Evolutionary conservation across 2,329 filamentous ascomycete genomes (phyloP), one percentile per base, ranked within the genome.

Genomic region (Simplicillium sp.): DNA sequence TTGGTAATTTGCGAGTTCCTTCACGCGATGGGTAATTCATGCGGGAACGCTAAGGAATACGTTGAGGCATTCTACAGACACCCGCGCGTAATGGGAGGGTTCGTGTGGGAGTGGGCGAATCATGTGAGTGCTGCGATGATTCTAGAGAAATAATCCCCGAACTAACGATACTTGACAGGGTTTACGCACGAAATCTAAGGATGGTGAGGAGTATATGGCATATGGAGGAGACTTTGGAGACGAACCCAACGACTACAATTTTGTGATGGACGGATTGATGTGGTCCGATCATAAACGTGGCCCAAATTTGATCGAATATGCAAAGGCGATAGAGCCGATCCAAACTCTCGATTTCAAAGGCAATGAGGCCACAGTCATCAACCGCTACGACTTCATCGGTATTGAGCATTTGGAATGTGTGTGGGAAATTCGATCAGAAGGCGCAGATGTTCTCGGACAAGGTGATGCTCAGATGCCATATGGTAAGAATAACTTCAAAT

Each of bases 1-100:
- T 62, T 82, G 1, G 63, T 82, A 1, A 62, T 75, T 34, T 75
- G 70, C 40, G 73, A 78, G 44, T 76, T 65, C 43, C 62, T 62
- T 0, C 72, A 76, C 47, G 80, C 82, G 0, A 86, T 87, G 82
- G 83, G 82, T 0, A 86, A 85, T 43, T 82, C 80, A 0, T 82
- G 80, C 0, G 82, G 82, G 1, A 74, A 71, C 1, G 63, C 85
- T 37, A 70, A 77, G 45, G 81, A 85, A 44, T 86, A 87, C 45
- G 62, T 82, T 11, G 72, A 82, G 7, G 68, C 72, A 0, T 87
- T 84, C 55, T 74, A 78, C 50, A 67, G 70, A 34, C 68, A 65
- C 25, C 54, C 55, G 0, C 47, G 55, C 0, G 50, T 65, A 0
- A 80, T 84, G 59, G 81, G 82, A 5, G 82, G 81, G 0, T 77